Conservation (phyloP, 2,329 filamentous ascomycete genomes). For the Xylariaceae sp. region DNA sequence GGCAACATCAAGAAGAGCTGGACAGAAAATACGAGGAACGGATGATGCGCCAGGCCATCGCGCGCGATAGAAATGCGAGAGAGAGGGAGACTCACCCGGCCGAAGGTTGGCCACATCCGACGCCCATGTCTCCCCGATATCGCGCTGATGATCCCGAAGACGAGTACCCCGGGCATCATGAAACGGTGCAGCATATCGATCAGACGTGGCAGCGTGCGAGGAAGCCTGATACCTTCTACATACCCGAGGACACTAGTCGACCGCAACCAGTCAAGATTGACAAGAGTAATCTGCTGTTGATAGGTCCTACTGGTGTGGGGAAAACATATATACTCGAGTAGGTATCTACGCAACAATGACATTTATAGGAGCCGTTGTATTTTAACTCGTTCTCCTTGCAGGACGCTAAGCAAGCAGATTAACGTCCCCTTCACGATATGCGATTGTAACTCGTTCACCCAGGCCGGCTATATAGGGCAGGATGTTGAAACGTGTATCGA, state of each 20-base stretch:
- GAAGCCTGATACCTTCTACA: conserved; percentile 49
- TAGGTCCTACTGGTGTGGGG: conserved; percentile 92
- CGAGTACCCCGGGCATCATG: conserved; percentile 56
- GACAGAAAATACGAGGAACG: conserved; percentile 63
- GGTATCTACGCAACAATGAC: conserved; percentile 27
- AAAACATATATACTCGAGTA: conserved; percentile 91
- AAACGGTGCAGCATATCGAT: conserved; percentile 48
- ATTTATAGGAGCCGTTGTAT: background rate
- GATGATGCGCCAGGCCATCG: conserved; percentile 69
- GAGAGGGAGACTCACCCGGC: conserved; percentile 69
- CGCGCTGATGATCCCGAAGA: conserved; percentile 48
- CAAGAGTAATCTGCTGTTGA: conserved; percentile 90
- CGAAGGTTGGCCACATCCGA: conserved; percentile 63
- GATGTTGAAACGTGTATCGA: conserved; percentile 97
- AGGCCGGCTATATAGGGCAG: conserved; percentile 96
- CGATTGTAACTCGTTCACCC: conserved; percentile 94
- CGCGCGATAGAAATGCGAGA: conserved; percentile 65
- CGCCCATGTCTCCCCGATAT: conserved; percentile 20
- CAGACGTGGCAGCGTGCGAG: conserved; percentile 39
- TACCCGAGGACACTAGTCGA: conserved; percentile 48
- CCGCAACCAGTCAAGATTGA: conserved; percentile 72
- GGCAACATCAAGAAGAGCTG: conserved; percentile 75
- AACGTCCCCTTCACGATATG: conserved; percentile 95
- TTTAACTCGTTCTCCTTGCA: conserved; percentile 42
- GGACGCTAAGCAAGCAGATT: conserved; percentile 88